Percentiles rank a stretch among this genome's conserved stretches.
Evolutionary conservation across 495 filamentous ascomycete genomes (phyloP).

Genomic region (Aspergillus funiculosus): DNA sequence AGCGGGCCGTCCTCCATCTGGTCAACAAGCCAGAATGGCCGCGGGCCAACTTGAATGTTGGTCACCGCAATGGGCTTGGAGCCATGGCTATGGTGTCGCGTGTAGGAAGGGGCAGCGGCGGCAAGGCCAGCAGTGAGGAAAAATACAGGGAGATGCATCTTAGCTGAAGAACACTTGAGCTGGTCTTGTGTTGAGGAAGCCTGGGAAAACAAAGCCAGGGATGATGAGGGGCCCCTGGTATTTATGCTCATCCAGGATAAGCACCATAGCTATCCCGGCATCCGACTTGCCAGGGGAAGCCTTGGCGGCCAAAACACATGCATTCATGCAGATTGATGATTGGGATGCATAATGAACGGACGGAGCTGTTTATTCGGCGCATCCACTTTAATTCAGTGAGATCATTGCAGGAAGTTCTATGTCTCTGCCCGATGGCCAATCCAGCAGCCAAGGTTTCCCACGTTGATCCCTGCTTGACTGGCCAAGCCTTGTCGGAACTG

Average conservation of each 20-base stretch:
- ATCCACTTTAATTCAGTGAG: too few species aligned
- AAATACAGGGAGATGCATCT: conserved; percentile 15
- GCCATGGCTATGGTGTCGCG: conserved; percentile 3
- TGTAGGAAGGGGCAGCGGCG: conserved; percentile 13
- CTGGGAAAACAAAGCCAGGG: not conserved
- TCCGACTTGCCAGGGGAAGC: conserved; percentile 2
- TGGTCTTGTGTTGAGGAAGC: not conserved
- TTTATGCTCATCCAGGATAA: conserved; percentile 1
- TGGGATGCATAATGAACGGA: conserved; percentile 15
- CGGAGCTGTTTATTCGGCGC: not conserved
- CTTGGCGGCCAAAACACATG: conserved; percentile 12
- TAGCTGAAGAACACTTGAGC: not conserved
- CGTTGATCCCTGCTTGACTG: conserved; percentile 8
- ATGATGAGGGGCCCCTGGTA: not conserved
- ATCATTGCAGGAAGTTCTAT: conserved; percentile 5
- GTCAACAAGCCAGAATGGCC: conserved; percentile 54
- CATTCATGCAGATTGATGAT: conserved; percentile 6
- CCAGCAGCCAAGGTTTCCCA: conserved; percentile 3
- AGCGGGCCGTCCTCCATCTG: conserved; percentile 53
- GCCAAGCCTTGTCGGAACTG: not conserved
- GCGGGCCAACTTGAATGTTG: conserved; percentile 47
- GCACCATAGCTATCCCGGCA: not conserved
- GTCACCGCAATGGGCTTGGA: conserved; percentile 1
- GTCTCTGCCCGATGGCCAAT: conserved; percentile 2
- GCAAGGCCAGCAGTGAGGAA: conserved; percentile 15